Base-by-base conservation (phyloP, 805 yeast species). In the Yarrowia sp. region DNA sequence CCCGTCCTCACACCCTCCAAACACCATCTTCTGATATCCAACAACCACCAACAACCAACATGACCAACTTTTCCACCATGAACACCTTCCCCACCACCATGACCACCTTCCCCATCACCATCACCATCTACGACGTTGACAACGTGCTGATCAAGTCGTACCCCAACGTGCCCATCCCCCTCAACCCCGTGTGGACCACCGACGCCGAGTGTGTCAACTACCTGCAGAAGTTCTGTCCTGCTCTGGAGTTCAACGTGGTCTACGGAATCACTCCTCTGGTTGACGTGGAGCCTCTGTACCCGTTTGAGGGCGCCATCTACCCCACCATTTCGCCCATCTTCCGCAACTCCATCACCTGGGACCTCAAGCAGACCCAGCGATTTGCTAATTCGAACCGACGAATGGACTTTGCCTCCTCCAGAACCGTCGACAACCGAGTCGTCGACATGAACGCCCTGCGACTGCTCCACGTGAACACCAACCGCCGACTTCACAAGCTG, bases 111-210 rank as follows among this genome's bases (percentile, higher is more conserved):
- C 44, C 44, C 5, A n/a, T 40, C 20, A n/a, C 44, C 17, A 40
- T 40, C 44, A 40, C 44, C 3, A 19, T 40, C 44, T 40, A 40
- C 44, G 44, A 40, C 44, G n/a, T 40, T 40, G 44, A 40, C 44
- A 40, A 40, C 44, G 44, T 40, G 19, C 19, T 40, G 15, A 8
- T 40, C 19, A 40, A 40, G 44, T n/a, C 44, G 44, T 40, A 40
- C 44, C 44, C 44, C 17, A 40, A 40, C 19, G 44, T 40, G 5
- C 44, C 44, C 44, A 40, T 40, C 15, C 44, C 44, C 44, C 9
- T n/a, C 17, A 15, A 40, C 19, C 44, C 44, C 9, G 19, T 9
- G 19, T n/a, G 44, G 44, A 40, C 15, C 10, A n/a, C 44, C 44
- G 44, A 40, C 9, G 19, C 15, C 9, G 44, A 40, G 44, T 15